Evolutionary conservation across 306 rosid species (phyloP), one percentile per base, ranked within the genome.

Genomic region (Lathyrus tuberosus): DNA sequence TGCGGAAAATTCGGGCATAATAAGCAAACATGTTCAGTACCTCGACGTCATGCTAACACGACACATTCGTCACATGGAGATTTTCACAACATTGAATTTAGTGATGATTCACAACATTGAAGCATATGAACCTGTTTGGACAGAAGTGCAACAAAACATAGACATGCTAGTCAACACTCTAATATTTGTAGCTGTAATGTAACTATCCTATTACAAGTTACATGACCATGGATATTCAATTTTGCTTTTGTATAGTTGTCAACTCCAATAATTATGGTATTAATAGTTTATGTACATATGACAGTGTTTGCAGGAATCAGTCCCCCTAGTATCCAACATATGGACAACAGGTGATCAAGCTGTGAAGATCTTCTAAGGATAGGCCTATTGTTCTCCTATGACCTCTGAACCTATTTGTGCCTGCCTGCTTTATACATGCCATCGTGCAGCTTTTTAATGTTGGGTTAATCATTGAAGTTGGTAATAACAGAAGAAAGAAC

Each of bases 121-220:
- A 75, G 97, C 99, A 14, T 94, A 88, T 71, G 99, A 94, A 84
- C 99, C 99, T 65, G 99, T 96, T 83, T 94, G 99, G 99, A 80
- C 97, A 48, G 96, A 85, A 72, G 88, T 91, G 33, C 97, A 91
- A 73, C 90, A 90, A 46, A 94, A 85, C 86, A 83, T 71, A 82
- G 98, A 80, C 89, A 89, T 83, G 86, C 89, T 80, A 86, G 96
- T 88, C 91, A 86, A 82, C 89, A 61, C 83, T 80, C 79, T 10
- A 80, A 86, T 81, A 83, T 81, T 77, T 88, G 85, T 77, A 83
- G 76, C 82, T n/a, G n/a, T n/a, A n/a, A n/a, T 78, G 84, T 79
- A 79, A 85, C 86, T 79, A 73, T 82, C 70, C 58, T 69, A 63
- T 80, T 76, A 78, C 81, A 81, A 76, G 65, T 78, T 82, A 70